Base-by-base conservation (phyloP, 2,329 filamentous ascomycete genomes). In the Arachnomyces sp. region DNA sequence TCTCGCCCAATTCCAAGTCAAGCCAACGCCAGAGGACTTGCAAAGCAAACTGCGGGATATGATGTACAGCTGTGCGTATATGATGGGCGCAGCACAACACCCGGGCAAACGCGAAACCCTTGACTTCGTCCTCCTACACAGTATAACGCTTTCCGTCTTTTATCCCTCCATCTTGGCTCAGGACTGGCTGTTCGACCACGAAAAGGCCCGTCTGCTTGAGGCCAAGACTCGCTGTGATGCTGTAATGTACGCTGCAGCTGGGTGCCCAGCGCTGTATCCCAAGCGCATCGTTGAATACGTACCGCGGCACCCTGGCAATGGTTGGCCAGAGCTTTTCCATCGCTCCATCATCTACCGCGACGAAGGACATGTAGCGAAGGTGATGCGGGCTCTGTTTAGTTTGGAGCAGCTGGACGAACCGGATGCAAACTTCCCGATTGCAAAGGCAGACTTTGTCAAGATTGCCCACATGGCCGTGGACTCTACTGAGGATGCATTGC, bases 351-450 rank as follows among this genome's bases (percentile, higher is more conserved):
- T 52, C 28, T 55, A 68, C 15, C 18, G 31, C 2, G 89, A 95
- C 49, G 88, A 95, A 59, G 88, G 89, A 0, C 90, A 96, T 63
- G 72, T 78, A 7, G 71, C 80, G 39, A 95, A 95, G 61, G 64
- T 93, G 4, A 70, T 82, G 7, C 70, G 88, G 25, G 81, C 86
- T 1, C 60, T 92, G 13, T 74, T 75, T 3, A 63, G 87, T 51
- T 85, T 78, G 1, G 70, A 82, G 61, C 64, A 61, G 63, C 75
- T 59, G 2, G 68, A 62, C 35, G 49, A 52, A 31, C 46, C 51
- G 12, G 62, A 57, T 42, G 62, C n/a, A n/a, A n/a, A n/a, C n/a
- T n/a, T n/a, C n/a, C n/a, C n/a, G n/a, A n/a, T n/a, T n/a, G n/a
- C n/a, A n/a, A n/a, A n/a, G n/a, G n/a, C n/a, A n/a, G n/a, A n/a